Percentiles rank a stretch among this genome's conserved stretches.
Conservation (phyloP, 108 stramenopile species). For the Fistulifera pelliculosa region DNA sequence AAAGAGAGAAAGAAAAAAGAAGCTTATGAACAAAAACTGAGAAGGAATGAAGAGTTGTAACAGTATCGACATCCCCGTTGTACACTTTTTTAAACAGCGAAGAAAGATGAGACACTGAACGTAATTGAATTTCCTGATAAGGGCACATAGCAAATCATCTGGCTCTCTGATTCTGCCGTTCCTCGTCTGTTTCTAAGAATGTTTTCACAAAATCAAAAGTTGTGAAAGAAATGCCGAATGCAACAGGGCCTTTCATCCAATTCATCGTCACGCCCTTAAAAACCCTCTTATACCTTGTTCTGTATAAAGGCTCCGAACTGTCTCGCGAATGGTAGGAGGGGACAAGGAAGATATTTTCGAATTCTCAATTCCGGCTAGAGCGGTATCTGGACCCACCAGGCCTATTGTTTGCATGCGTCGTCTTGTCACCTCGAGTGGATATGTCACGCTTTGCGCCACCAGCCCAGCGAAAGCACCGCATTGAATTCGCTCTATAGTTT, state of each 20-base stretch:
- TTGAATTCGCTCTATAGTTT: slow-evolving; percentile 74
- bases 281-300: slow-evolving; percentile 89
- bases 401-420: slow-evolving; percentile 96
- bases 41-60: background rate
- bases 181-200: slow-evolving; percentile 41
- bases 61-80: too few species aligned
- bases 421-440: slow-evolving; percentile 92
- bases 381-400: slow-evolving; percentile 68
- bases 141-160: background rate
- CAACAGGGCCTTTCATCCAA: slow-evolving; percentile 96
- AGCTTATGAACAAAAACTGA: background rate
- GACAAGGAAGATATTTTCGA: background rate
- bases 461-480: slow-evolving; percentile 88
- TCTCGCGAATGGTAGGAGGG: slow-evolving; percentile 34
- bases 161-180: slow-evolving; percentile 11
- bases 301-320: slow-evolving; percentile 54
- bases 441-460: slow-evolving; percentile 83
- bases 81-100: too few species aligned
- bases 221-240: slow-evolving; percentile 92
- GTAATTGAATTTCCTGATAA: background rate
- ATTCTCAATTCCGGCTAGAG: slow-evolving; percentile 41
- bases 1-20: slow-evolving; percentile 1
- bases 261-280: slow-evolving; percentile 96
- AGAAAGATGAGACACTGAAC: too few species aligned
- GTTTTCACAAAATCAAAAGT: slow-evolving; percentile 83